Base-by-base conservation (phyloP, 2,329 filamentous ascomycete genomes). In the Fusarium cyanostomum region DNA sequence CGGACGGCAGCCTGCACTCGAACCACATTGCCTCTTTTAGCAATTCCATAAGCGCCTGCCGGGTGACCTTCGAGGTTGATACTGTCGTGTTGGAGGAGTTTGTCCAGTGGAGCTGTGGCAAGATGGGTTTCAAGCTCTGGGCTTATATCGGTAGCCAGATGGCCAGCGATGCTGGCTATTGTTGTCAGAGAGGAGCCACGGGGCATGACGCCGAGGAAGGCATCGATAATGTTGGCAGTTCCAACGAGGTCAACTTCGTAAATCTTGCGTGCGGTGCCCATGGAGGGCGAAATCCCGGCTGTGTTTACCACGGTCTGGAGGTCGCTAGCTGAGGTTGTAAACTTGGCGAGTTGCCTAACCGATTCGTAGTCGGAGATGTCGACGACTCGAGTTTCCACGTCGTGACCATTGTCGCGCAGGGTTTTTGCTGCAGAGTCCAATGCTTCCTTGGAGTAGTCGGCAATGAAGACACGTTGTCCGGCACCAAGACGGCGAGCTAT, bases 171-270 rank as follows among this genome's bases (percentile, higher is more conserved):
- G 43, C 52, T 55, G 8, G 52, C 28, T 8, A 55, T 27, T 2
- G 35, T 34, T 1, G 35, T 42, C 27, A 55, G 12, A 3, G 43
- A 41, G 4, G 52, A 49, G 8, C 52, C 43, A 27, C 18, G 9
- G 11, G 26, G 35, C 37, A 55, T 41, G 5, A 35, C n/a, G 4
- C 41, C 27, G 15, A 55, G 27, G 12, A 55, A 55, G 8, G 52
- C 52, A 27, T 55, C 52, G 28, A 55, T 48, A n/a, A 55, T 18
- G 15, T 48, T 48, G 28, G 52, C 52, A 1, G 52, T 42, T 34
- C 52, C 52, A n/a, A 55, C 16, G 3, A 55, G 30, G 26, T 49
- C 34, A 3, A 55, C 52, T 9, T 55, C 43, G 12, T 18, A 55
- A 10, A 55, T 49, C 28, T 42, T 26, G 13, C 43, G 34, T 2